Evolutionary conservation across 306 rosid species (phyloP).

Genomic region (Lathyrus tuberosus): DNA sequence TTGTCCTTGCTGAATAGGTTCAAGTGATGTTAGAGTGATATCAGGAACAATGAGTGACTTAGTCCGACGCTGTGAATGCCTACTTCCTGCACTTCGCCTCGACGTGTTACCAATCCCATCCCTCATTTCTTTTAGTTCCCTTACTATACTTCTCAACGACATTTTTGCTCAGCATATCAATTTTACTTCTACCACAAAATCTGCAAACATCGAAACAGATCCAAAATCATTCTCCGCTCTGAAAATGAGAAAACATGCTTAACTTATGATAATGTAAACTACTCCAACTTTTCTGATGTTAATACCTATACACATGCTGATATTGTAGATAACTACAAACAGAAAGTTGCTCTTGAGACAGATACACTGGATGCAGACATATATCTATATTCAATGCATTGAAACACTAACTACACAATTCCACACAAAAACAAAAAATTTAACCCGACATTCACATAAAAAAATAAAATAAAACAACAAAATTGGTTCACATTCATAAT

Average conservation of each 20-base stretch:
- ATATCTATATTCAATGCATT: constrained; percentile 31
- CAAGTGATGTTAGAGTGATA: constrained; percentile 39
- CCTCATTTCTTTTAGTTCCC: constrained; percentile 71
- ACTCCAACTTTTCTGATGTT: background rate
- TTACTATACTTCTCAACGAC: constrained; percentile 70
- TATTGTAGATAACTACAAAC: constrained; percentile 3
- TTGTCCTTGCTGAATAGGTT: constrained; percentile 53
- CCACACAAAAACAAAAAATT: constrained; percentile 13
- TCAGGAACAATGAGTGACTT: constrained; percentile 84
- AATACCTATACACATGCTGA: constrained; percentile 12
- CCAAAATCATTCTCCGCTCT: constrained; percentile 5
- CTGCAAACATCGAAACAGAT: constrained; percentile 37
- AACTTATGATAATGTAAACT: constrained; percentile 12
- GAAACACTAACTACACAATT: constrained; percentile 27
- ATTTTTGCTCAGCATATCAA: constrained; percentile 51
- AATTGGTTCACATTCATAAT: constrained; percentile 9
- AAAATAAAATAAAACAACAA: background rate
- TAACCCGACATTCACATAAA: background rate
- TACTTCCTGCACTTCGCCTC: constrained; percentile 59
- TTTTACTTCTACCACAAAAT: constrained; percentile 42
- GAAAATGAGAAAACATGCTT: background rate
- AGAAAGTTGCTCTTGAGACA: background rate
- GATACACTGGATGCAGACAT: constrained; percentile 4
- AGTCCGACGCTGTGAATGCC: constrained; percentile 56
- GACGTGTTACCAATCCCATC: constrained; percentile 74